Evolutionary conservation across 139 green algal genomes (phyloP), one percentile per base, ranked within the genome.

Genomic region (Chlorokybus atmophyticus): DNA sequence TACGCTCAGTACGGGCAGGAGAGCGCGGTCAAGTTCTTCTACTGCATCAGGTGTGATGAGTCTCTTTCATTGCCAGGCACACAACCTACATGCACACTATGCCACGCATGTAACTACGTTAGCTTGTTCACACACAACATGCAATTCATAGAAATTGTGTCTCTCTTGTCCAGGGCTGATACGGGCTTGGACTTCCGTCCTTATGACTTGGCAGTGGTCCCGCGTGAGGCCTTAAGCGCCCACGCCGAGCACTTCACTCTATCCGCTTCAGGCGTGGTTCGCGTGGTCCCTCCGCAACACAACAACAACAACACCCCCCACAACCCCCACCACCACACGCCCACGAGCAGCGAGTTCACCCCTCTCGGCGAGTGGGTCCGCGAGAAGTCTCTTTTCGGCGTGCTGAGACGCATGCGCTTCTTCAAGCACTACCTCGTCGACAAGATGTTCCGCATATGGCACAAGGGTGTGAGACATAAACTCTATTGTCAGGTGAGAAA

Each of bases 301-400:
- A n/a, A n/a, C n/a, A n/a, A n/a, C n/a, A n/a, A n/a, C n/a, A n/a
- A n/a, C n/a, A n/a, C n/a, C n/a, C n/a, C n/a, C n/a, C n/a, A n/a
- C n/a, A n/a, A n/a, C n/a, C n/a, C 64, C 3, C 6, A 26, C 2
- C 55, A 44, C 3, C 55, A 47, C 8, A 29, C 32, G 42, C 28
- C 59, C 32, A 59, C 32, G 30, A 30, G 60, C 44, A 53, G 32
- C 24, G 62, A 71, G 62, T 71, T 71, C 54, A 64, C 62, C 17
- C 38, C 55, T 17, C 60, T 75, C 25, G 63, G 64, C 19, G 59
- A 70, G 35, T 77, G 70, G 70, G 55, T 77, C 25, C 47, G 59
- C 0, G 64, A 77, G 23, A 32, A 67, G 54, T 58, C 53, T 3
- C 53, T 77, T n/a, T 77, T 65, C 57, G 49, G 57, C 39, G 39